Evolutionary conservation across 352 stramenopile species (phyloP).

Genomic region (Albugo candida): DNA sequence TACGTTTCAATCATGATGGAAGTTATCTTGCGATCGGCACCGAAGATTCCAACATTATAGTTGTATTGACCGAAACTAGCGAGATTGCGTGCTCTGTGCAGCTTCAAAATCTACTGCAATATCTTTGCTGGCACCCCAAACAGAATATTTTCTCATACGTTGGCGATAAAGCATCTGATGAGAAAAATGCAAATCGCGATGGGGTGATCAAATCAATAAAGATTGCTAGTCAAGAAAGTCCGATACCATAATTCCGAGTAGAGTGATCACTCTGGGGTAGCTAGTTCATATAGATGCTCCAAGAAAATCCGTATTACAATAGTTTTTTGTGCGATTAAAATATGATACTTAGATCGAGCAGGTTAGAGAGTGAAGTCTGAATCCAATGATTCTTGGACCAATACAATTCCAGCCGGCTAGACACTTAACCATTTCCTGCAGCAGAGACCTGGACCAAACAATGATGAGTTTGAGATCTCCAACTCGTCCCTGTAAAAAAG

Average conservation of each 20-base stretch:
- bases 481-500: no score
- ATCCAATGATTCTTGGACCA: neutral
- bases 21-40: constrained; percentile 54
- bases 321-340: no score
- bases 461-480: neutral
- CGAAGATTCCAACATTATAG: constrained; percentile 47
- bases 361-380: no score
- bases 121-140: constrained; percentile 71
- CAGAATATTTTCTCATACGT: constrained; percentile 59
- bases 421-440: constrained; percentile 75
- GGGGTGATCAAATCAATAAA: constrained; percentile 74
- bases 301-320: no score
- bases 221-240: constrained; percentile 8
- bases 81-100: constrained; percentile 34
- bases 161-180: constrained; percentile 47
- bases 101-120: constrained; percentile 51
- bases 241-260: no score
- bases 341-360: no score
- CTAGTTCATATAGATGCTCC: no score
- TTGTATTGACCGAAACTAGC: constrained; percentile 41
- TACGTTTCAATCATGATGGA: constrained; percentile 61
- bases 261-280: no score
- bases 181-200: constrained; percentile 66
- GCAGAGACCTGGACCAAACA: constrained; percentile 38
- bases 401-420: neutral